These are phyloP conservation scores for Exserohilum turcica DNA, from an alignment of 2,329 filamentous ascomycete genomes.

Conservation along the genomic window DNA sequence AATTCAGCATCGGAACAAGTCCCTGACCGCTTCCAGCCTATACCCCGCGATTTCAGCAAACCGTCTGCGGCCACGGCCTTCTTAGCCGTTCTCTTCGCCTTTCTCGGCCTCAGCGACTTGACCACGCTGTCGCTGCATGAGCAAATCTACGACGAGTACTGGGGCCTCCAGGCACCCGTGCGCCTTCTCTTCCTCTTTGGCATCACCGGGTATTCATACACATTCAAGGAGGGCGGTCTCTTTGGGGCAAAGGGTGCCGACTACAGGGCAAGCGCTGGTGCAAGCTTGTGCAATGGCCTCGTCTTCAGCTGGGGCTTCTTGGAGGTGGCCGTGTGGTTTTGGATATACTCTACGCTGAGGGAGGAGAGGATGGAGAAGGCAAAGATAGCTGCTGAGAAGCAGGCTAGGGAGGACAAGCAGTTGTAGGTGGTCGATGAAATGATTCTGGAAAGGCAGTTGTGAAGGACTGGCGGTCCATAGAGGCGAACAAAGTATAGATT, in stretches of 20 bases:
- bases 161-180: conserved; percentile 63
- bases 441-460: neutral
- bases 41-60: conserved; percentile 69
- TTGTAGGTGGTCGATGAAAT: conserved; percentile 10
- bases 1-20: neutral
- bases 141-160: conserved; percentile 52
- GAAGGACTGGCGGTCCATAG: neutral
- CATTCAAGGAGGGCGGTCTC: conserved; percentile 61
- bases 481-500: neutral
- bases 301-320: conserved; percentile 85
- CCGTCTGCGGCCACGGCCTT: conserved; percentile 71
- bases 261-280: conserved; percentile 48
- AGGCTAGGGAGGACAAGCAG: conserved; percentile 37
- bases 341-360: conserved; percentile 58
- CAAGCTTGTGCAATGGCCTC: conserved; percentile 79
- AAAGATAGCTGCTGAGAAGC: conserved; percentile 37
- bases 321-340: conserved; percentile 86
- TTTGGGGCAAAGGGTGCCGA: conserved; percentile 40
- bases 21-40: conserved; percentile 55
- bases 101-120: conserved; percentile 58
- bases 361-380: conserved; percentile 45
- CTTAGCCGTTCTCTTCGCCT: conserved; percentile 71
- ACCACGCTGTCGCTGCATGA: conserved; percentile 54
- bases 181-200: conserved; percentile 67
- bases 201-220: conserved; percentile 68